Base-by-base conservation (phyloP, 148 eudicot species). In the Pouteria glomerata region DNA sequence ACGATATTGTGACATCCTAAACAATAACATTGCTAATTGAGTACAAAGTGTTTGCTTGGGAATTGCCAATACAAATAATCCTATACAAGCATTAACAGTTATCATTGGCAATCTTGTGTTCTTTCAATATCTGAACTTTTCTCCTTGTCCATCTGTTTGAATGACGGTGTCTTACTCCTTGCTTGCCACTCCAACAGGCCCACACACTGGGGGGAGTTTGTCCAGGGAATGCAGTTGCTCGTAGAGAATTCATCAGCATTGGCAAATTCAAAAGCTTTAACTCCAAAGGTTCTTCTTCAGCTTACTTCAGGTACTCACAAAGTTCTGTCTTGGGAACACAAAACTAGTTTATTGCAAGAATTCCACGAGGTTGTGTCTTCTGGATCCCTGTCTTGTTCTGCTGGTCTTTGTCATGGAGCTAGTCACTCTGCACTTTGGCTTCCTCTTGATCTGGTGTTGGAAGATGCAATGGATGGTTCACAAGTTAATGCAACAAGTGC, bases 391-490 rank as follows among this genome's bases (percentile, higher is more conserved):
- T 82, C 80, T 47, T 73, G 83, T 61, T 73, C 80, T 70, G 63
- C 81, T 72, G 83, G 76, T 53, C 74, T 53, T 23, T 70, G 81
- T 74, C 81, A 80, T 70, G 86, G 75, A 61, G 79, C 82, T 62
- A 71, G 83, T 48, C 85, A 59, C 68, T 85, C 84, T 66, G 76
- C 79, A 69, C 27, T 79, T 72, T 87, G 91, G 91, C 83, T 85
- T 75, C 88, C 91, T 47, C 73, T 87, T 73, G 91, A 87, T 74
- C 53, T 87, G 60, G 57, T 78, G 75, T 67, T 85, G 30, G 91
- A 87, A 76, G 88, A 87, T 79, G 78, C 80, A 48, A 74, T 87
- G 68, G 83, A 85, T 74, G 86, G 86, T 34, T 76, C 74, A 56
- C 86, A 78, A 71, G 83, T 87, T 51, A 77, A 77, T 47, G 80